Evolutionary conservation across 495 filamentous ascomycete species (phyloP), one percentile per base, ranked within the genome.

Genomic region (Sporormia fimetaria): DNA sequence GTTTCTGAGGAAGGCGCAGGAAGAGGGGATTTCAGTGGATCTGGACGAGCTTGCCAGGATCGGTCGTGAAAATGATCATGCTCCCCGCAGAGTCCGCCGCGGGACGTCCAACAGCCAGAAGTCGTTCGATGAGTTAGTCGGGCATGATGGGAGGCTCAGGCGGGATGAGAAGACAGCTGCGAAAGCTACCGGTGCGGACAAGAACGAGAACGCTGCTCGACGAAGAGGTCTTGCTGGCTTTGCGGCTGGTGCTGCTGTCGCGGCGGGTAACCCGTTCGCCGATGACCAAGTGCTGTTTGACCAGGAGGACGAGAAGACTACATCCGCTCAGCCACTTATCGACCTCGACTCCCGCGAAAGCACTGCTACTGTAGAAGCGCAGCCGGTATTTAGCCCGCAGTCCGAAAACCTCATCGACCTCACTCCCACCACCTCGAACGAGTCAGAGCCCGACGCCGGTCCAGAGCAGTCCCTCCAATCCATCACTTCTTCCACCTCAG

Each of bases 261-360:
- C 69, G 8, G n/a, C n/a, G n/a, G n/a, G n/a, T n/a, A 76, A 78
- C 58, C 75, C 69, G 17, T 82, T 72, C 58, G 64, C 56, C 40
- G 82, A 73, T 51, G 74, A 74, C 60, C 47, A 37, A 2, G 21
- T 49, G n/a, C 27, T 36, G 10, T 41, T 53, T 29, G 50, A 53
- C 40, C 37, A 40, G 14, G 45, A 46, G 22, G 33, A 33, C 22
- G 37, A 45, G 6, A 33, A 51, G 8, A 42, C 42, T 3, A 41
- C 47, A 2, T 40, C 42, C 20, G 37, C 47, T 11, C 22, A 32
- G 28, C 35, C 31, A n/a, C 44, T 40, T 35, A 9, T 9, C 4
- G 36, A 44, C 27, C 37, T 38, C 11, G 51, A 49, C 22, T 42
- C 51, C 29, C 51, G 41, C 31, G 45, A 54, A 24, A 54, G 45